These are phyloP conservation scores for Suillus americanus DNA, from an alignment of 768 basidiomycete species.

Conservation along the genomic window DNA sequence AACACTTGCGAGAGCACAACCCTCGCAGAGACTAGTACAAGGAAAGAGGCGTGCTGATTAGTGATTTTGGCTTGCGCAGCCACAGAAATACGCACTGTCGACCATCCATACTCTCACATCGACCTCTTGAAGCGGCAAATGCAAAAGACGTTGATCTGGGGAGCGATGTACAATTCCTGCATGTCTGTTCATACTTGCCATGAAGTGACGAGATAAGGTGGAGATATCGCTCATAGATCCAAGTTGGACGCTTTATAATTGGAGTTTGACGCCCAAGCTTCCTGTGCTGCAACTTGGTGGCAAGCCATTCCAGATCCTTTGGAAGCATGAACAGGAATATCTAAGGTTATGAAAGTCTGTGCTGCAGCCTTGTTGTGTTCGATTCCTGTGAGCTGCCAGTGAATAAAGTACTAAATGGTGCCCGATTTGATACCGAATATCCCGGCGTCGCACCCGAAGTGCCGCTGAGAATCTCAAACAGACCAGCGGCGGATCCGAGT, in stretches of 20 bases:
- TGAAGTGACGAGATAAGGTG: slow-evolving; percentile 3
- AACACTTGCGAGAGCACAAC: slow-evolving; percentile 42
- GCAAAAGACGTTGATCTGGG: slow-evolving; percentile 20
- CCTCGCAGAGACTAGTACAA: slow-evolving; percentile 41
- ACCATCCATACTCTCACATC: slow-evolving; percentile 40
- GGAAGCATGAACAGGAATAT: not conserved
- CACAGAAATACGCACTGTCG: slow-evolving; percentile 34
- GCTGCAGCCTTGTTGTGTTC: not conserved
- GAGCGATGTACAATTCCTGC: slow-evolving; percentile 34
- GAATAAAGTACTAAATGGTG: no score
- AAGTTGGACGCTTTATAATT: not conserved
- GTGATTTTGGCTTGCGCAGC: not conserved
- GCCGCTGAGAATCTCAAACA: no score
- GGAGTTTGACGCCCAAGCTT: slow-evolving; percentile 2
- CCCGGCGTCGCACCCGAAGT: no score
- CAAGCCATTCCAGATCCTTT: not conserved
- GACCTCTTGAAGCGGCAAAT: slow-evolving; percentile 44
- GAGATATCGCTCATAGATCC: not conserved
- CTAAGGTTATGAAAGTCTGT: not conserved
- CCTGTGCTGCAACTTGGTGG: not conserved
- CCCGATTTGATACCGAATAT: no score
- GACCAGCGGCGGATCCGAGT: no score
- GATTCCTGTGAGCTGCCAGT: not conserved
- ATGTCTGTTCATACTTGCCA: not conserved
- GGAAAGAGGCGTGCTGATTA: slow-evolving; percentile 9